Evolutionary conservation across 2,329 filamentous ascomycete species (phyloP), one percentile per base, ranked within the genome.

Genomic region (Bipolaris victoriae): DNA sequence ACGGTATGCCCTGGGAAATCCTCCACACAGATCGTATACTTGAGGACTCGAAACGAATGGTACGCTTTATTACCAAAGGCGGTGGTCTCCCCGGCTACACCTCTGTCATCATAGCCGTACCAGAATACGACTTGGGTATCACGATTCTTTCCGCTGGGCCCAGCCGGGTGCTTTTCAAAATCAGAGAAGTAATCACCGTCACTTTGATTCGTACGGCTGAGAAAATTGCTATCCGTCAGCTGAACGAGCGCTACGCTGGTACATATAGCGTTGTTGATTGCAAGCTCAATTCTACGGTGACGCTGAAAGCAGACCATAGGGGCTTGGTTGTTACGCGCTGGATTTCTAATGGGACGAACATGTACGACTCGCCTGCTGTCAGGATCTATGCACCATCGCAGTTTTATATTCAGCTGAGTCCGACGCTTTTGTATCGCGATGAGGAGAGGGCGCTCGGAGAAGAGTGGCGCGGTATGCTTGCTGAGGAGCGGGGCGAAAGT

Each of bases 1-100:
- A 81, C 53, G 80, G 80, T 3, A 78, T 79, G 69, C 80, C 80
- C 0, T 83, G 79, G 77, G 80, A 82, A 62, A 81, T 80, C 0
- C 78, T 77, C 40, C 76, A 78, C 0, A 79, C 76, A 1, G 73
- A 78, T 37, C 68, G 69, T 5, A 72, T 80, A 15, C 66, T 82
- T 1, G 48, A 61, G 7, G 56, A 72, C 15, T 78, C 71, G 10
- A 65, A 60, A 5, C 68, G 78, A 11, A 71, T 77, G 0, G 72
- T 82, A 2, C 79, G 77, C 2, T 78, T 82, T 58, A 68, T 78
- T 35, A 81, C 80, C 2, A 83, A 83, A 63, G 63, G 68, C 2
- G 80, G 80, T 5, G 76, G 76, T 0, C 59, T 80, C 0, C 78
- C 78, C 1, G 77, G 76, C 6, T 51, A 70, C 6, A 61, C 35